Evolutionary conservation across 345 rosid genomes (phyloP), one percentile per base, ranked within the genome.

Genomic region (Toxicodendron radicans): DNA sequence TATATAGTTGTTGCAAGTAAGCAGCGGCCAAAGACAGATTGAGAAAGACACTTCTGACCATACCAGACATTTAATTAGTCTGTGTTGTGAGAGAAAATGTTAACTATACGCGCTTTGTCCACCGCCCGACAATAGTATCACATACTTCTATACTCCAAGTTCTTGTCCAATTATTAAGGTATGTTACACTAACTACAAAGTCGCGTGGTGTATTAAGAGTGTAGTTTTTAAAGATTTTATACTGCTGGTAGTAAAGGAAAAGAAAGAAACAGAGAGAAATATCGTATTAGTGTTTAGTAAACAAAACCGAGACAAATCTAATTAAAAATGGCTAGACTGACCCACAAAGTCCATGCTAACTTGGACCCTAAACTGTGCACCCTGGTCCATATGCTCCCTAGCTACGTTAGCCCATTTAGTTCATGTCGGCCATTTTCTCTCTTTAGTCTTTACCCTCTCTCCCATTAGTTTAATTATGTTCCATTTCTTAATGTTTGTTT

Each of bases 381-480:
- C 23, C 62, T 77, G 90, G 88, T 71, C 96, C 89, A 72, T 80
- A 21, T 91, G 93, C 82, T 78, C 84, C 87, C 89, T 73, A 23
- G 67, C 64, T 65, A 51, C 35, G 38, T 43, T 49, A 67, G 66
- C 77, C 81, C 80, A n/a, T n/a, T n/a, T n/a, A n/a, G n/a, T n/a
- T n/a, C n/a, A 58, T 87, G 96, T 87, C 90, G 85, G 85, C 86
- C 85, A 76, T 76, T 74, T 63, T 66, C 80, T 71, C 68, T 35
- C 77, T 78, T 57, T 12, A 48, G 53, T 45, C 58, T 53, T 51
- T 14, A 51, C 54, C 54, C 10, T 8, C 71, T 38, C 43, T 38
- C 62, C 35, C 69, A 73, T 52, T 45, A 57, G 69, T 56, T 11
- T 53, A 33, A 9, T 17, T 57, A 23, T 23, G 32, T 57, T 66